phyloP scores from a whole-genome alignment of 75 land plant species.

The Gnetum montanum region DNA sequence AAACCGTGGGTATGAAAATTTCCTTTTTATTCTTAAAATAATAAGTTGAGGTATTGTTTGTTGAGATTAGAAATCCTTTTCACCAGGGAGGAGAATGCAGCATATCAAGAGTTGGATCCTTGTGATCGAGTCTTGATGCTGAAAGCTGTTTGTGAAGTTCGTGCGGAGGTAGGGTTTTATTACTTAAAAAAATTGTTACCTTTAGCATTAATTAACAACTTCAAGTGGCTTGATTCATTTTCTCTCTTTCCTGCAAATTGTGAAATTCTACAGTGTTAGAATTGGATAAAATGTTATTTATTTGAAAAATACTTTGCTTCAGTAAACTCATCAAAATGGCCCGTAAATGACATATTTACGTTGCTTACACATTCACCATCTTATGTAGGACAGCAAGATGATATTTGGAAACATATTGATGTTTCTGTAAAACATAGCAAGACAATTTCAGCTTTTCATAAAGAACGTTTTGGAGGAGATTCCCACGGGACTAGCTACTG shows the following conservation, averaged over 20 bases:
- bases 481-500: slow-evolving; percentile 33
- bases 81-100: slow-evolving; percentile 59
- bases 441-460: slow-evolving; percentile 17
- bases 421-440: slow-evolving; percentile 25
- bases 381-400: slow-evolving; percentile 36
- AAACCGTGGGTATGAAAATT: slow-evolving; percentile 45
- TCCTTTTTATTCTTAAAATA: not conserved
- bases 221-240: too few species aligned
- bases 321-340: too few species aligned
- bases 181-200: too few species aligned
- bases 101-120: slow-evolving; percentile 67
- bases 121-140: slow-evolving; percentile 50
- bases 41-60: not conserved
- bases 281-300: not conserved
- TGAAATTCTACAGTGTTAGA: too few species aligned
- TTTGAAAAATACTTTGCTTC: not conserved
- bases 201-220: too few species aligned
- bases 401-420: slow-evolving; percentile 26
- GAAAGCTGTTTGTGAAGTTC: slow-evolving; percentile 87
- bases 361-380: not conserved
- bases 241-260: too few species aligned
- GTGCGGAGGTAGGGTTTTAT: slow-evolving; percentile 61
- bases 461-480: slow-evolving; percentile 27
- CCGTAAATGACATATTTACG: too few species aligned
- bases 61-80: not conserved